These are phyloP conservation scores for Xylariaceae sp. DNA, from an alignment of 2,329 filamentous ascomycete genomes.

Conservation along the genomic window DNA sequence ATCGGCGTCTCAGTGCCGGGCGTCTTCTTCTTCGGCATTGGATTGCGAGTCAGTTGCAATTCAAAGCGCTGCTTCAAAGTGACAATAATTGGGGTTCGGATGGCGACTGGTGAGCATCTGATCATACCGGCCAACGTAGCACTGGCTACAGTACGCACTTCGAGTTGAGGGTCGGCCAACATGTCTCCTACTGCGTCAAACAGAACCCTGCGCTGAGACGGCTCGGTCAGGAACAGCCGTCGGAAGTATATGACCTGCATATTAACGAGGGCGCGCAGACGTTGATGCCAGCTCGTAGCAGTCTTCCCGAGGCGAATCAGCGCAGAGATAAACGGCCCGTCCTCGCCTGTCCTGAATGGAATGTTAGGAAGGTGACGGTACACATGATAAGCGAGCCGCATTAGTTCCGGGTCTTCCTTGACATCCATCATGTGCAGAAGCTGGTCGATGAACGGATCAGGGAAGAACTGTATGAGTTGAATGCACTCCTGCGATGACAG, in stretches of 20 bases:
- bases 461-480: conserved; percentile 87
- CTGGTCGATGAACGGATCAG: conserved; percentile 82
- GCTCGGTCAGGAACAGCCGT: conserved; percentile 79
- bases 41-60: conserved; percentile 71
- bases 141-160: conserved; percentile 89
- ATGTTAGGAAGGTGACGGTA: conserved; percentile 96
- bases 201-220: conserved; percentile 69
- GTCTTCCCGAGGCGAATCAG: conserved; percentile 84
- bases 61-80: conserved; percentile 78
- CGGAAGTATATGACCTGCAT: conserved; percentile 99
- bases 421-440: conserved; percentile 99
- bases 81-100: conserved; percentile 74
- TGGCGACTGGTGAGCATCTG: conserved; percentile 77
- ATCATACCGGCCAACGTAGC: conserved; percentile 97
- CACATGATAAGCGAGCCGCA: conserved; percentile 91
- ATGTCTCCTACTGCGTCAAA: conserved; percentile 94
- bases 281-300: conserved; percentile 89
- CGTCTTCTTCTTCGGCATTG: conserved; percentile 70
- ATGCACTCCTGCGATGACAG: conserved; percentile 91
- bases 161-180: conserved; percentile 86
- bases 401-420: conserved; percentile 94
- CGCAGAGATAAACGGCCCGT: conserved; percentile 76
- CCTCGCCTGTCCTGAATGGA: conserved; percentile 82
- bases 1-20: conserved; percentile 65
- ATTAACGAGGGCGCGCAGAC: conserved; percentile 89